Base-by-base conservation (phyloP, 176 grass and related monocot genomes). In the Pharus latifolius region DNA sequence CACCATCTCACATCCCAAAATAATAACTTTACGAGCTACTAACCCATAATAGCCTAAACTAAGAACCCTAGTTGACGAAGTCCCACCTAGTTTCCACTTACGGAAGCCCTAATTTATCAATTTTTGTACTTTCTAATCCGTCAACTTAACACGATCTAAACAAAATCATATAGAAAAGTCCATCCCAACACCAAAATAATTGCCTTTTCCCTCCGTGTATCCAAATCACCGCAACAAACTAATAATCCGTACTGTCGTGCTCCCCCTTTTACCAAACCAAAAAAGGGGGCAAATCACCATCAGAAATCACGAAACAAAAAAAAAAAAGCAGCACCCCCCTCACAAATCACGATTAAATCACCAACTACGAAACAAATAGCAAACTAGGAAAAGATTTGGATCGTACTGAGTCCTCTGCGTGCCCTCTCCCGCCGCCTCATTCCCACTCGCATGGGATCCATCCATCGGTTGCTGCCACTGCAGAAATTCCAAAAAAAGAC, bases 401-500 rank as follows among this genome's bases (percentile, higher is more conserved):
- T 8, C 83, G 47, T 65, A 86, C 83, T 52, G 78, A 1, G 83
- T 86, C 20, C 66, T 69, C 78, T 86, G 71, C 42, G 49, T 81
- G 20, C 64, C 76, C 16, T 34, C 51, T 12, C 62, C 30, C 40
- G 51, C 19, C 32, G 25, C 56, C 46, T 79, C 50, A 30, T 12
- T 58, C 51, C 51, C 70, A 30, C 69, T 37, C 31, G 61, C 70
- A 51, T 67, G 43, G n/a, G 53, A 75, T 75, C 79, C 72, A 4
- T 40, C 52, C 79, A 67, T 74, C 13, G 52, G 23, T 31, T 62
- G 66, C 55, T 80, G 56, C 56, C 66, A 63, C 65, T 34, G 66
- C 56, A 24, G 26, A 63, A 63, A 16, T 30, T 64, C 38, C 49
- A 48, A 8, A 24, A 28, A 31, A 16, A 38, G 9, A 5, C 35